Conservation (phyloP, 345 rosid genomes). For the Limnanthes douglasii region DNA sequence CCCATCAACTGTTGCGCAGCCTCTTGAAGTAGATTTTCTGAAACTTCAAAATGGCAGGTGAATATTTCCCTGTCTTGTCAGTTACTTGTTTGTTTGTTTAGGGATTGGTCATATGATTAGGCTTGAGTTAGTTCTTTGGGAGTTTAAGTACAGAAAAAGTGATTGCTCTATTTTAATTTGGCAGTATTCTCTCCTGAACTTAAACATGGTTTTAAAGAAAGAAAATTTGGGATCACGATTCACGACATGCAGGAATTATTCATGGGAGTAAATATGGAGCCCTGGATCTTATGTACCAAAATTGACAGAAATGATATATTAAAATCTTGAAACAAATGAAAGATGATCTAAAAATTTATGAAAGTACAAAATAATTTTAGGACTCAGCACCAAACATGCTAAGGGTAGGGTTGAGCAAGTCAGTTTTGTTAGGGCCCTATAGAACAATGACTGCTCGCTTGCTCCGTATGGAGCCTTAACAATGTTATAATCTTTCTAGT, state of each 20-base stretch:
- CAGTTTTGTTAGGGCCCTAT: not conserved
- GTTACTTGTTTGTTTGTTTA: slow-evolving; percentile 3
- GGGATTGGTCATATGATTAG: no score
- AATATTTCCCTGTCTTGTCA: slow-evolving; percentile 2
- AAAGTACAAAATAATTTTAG: no score
- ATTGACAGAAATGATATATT: no score
- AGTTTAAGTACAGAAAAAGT: no score
- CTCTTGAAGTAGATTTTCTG: slow-evolving; percentile 47
- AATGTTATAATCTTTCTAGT: not conserved
- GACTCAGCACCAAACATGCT: not conserved
- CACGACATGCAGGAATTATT: no score
- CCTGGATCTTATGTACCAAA: no score
- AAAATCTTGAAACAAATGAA: no score
- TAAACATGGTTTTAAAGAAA: no score
- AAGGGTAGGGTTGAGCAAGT: not conserved
- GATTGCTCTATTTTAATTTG: not conserved
- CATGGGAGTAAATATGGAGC: no score
- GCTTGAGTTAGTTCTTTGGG: no score
- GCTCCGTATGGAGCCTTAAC: not conserved
- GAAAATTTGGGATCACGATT: no score
- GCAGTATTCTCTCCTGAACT: slow-evolving; percentile 2
- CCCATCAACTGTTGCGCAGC: slow-evolving; percentile 34
- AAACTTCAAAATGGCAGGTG: slow-evolving; percentile 99
- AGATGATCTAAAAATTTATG: no score
- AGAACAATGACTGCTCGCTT: not conserved